These are phyloP conservation scores for Apophysomyces elegans DNA, from an alignment of 371 early-diverging fungal species.

Conservation along the genomic window DNA sequence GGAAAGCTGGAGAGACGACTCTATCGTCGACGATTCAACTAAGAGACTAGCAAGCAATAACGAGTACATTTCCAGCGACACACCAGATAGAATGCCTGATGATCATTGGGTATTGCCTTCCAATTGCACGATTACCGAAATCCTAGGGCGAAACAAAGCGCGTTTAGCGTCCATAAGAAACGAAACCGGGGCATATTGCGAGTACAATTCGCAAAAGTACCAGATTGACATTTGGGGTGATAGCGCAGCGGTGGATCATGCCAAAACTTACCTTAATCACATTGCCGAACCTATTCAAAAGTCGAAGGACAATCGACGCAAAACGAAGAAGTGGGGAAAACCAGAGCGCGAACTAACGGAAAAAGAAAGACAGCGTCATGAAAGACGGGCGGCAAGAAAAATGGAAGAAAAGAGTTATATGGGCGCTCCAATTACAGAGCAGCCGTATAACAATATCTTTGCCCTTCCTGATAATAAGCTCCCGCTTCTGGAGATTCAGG, in stretches of 20 bases:
- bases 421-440: constrained; percentile 27
- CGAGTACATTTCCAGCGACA: constrained; percentile 11
- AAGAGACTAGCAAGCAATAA: not conserved
- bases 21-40: not conserved
- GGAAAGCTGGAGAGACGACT: constrained; percentile 30
- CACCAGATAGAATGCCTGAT: constrained; percentile 34
- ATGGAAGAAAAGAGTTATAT: constrained; percentile 38
- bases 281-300: constrained; percentile 19
- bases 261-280: constrained; percentile 32
- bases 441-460: constrained; percentile 31
- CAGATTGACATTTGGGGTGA: constrained; percentile 57
- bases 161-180: constrained; percentile 33
- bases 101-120: constrained; percentile 51
- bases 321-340: constrained; percentile 46
- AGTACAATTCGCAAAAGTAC: constrained; percentile 35
- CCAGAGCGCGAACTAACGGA: constrained; percentile 48
- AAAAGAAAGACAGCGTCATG: constrained; percentile 33
- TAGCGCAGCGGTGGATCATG: constrained; percentile 18
- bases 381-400: constrained; percentile 24
- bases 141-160: constrained; percentile 25
- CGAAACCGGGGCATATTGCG: constrained; percentile 30
- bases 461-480: constrained; percentile 29
- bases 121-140: constrained; percentile 19
- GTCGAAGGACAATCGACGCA: constrained; percentile 14
- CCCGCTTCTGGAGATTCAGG: constrained; percentile 25